A percentile compares a stretch with the other conserved stretches of the same genome.
Conservation (phyloP, 306 rosid genomes). For the Cicer arietinum region DNA sequence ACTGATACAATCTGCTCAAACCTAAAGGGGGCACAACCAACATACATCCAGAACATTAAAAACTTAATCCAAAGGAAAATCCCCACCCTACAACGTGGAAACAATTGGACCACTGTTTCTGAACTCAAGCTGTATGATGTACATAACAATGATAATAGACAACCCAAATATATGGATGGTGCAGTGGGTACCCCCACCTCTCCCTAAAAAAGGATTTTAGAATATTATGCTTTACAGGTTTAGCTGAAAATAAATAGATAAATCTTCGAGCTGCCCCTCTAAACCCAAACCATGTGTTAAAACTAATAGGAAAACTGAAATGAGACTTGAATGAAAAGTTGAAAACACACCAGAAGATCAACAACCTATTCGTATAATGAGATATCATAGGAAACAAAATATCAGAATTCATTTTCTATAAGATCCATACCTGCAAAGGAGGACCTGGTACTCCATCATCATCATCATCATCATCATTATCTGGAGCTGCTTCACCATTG, state of each 20-base stretch:
- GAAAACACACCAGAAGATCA: slow-evolving; percentile 6
- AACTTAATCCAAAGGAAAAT: not conserved
- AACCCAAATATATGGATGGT: not conserved
- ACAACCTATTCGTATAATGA: slow-evolving; percentile 33
- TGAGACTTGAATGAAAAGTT: slow-evolving; percentile 2
- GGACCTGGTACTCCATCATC: slow-evolving; percentile 75
- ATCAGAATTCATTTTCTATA: slow-evolving; percentile 42
- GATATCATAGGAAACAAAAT: slow-evolving; percentile 31
- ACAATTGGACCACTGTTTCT: not conserved
- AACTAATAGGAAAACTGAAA: slow-evolving; percentile 14
- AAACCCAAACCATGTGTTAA: slow-evolving; percentile 16
- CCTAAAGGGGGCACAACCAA: not conserved
- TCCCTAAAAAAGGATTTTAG: not conserved
- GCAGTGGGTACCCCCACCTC: not conserved
- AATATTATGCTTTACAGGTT: not conserved
- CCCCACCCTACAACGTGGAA: not conserved
- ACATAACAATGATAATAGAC: not conserved
- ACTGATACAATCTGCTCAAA: not conserved
- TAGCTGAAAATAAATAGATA: not conserved
- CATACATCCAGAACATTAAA: not conserved
- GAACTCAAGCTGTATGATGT: not conserved
- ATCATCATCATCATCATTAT: slow-evolving; percentile 53
- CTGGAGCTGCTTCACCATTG: slow-evolving; percentile 91
- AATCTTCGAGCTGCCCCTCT: not conserved
- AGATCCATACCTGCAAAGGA: slow-evolving; percentile 69